A percentile compares a stretch with the other conserved stretches of the same genome.
These are phyloP conservation scores for Pseudomonodictys pantanalensis DNA, from an alignment of 495 filamentous ascomycete species.

Conservation along the genomic window DNA sequence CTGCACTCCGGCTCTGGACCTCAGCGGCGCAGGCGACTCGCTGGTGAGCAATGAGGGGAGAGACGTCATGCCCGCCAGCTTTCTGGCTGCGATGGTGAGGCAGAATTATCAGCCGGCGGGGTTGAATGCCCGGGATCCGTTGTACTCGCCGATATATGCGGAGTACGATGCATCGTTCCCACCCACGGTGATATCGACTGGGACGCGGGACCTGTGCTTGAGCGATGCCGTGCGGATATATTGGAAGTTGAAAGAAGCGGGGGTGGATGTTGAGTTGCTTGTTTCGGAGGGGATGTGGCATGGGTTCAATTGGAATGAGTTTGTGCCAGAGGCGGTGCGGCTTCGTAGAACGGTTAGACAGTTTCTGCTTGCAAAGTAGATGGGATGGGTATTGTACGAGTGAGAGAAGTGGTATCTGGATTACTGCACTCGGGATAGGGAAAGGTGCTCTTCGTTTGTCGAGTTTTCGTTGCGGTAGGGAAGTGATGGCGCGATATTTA, in stretches of 20 bases:
- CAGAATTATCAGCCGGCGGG: neutral
- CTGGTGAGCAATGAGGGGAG: neutral
- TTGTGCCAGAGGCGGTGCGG: neutral
- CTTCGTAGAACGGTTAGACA: neutral
- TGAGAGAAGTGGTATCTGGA: too few relatives aligned
- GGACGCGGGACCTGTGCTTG: neutral
- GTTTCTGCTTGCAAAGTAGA: too few relatives aligned
- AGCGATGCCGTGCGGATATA: neutral
- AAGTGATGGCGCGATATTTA: too few relatives aligned
- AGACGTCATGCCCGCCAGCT: neutral
- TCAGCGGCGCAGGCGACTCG: neutral
- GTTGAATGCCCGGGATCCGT: neutral
- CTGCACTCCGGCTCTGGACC: neutral
- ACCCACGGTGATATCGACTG: neutral
- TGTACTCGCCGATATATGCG: neutral
- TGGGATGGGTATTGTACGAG: too few relatives aligned
- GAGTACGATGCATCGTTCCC: neutral
- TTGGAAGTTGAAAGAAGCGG: neutral
- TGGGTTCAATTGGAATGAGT: neutral
- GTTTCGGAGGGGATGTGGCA: slow-evolving; percentile 2
- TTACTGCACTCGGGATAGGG: too few relatives aligned
- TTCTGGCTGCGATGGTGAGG: neutral
- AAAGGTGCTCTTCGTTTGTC: too few relatives aligned
- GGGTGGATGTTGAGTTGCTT: neutral
- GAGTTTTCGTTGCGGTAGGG: too few relatives aligned